phyloP scores from a whole-genome alignment of 208 protist genomes.

The Trypanosoma caninum region DNA sequence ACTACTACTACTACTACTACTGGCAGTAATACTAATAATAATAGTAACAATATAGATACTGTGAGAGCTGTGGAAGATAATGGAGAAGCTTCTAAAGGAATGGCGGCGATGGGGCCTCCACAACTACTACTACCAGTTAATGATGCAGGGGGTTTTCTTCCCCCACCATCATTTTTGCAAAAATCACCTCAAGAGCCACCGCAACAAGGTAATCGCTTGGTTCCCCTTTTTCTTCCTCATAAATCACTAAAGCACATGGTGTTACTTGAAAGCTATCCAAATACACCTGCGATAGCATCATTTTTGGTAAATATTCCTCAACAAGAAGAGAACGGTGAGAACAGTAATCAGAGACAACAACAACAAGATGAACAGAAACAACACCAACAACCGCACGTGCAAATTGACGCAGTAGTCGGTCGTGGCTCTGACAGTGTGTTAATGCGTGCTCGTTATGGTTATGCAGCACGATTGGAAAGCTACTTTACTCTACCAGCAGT shows the following conservation, averaged over 20 bases:
- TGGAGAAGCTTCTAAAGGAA: background rate
- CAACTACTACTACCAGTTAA: background rate
- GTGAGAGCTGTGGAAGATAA: background rate
- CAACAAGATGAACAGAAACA: slow-evolving; percentile 10
- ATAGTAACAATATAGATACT: background rate
- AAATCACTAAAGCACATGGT: slow-evolving; percentile 42
- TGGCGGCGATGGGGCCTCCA: slow-evolving; percentile 3
- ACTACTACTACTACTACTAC: background rate
- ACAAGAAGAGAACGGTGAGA: background rate
- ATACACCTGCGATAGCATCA: slow-evolving; percentile 59
- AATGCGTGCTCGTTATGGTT: slow-evolving; percentile 73
- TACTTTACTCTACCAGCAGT: slow-evolving; percentile 40
- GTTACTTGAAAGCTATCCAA: slow-evolving; percentile 61
- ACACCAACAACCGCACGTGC: slow-evolving; percentile 53
- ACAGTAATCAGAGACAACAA: background rate
- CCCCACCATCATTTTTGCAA: background rate
- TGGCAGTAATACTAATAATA: no score
- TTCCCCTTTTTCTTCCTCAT: slow-evolving; percentile 65
- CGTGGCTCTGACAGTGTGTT: slow-evolving; percentile 61
- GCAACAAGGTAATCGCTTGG: slow-evolving; percentile 27
- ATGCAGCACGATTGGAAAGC: slow-evolving; percentile 52
- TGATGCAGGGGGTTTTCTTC: background rate
- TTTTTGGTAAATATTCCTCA: slow-evolving; percentile 39
- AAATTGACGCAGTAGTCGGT: slow-evolving; percentile 57
- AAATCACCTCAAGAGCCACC: background rate